These are phyloP conservation scores for Mucor piriformis DNA, from an alignment of 371 early-diverging fungal genomes.

Conservation along the genomic window DNA sequence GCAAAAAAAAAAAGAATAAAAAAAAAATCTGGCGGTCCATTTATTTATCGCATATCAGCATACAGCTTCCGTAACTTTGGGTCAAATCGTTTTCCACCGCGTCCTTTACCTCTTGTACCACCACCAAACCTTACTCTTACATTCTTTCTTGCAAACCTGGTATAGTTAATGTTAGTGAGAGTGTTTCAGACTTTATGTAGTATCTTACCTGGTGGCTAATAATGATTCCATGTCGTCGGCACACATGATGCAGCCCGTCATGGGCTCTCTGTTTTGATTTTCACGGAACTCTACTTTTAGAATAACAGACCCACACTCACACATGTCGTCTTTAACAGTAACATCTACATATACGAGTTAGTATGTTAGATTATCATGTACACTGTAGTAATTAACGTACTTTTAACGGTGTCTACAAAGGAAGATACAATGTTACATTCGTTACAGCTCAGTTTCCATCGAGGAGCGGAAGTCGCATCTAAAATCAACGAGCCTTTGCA, in stretches of 20 bases:
- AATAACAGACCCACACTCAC: conserved; percentile 45
- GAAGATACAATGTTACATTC: conserved; percentile 53
- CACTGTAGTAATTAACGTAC: conserved; percentile 15
- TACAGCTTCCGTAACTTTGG: conserved; percentile 24
- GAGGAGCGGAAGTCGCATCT: conserved; percentile 58
- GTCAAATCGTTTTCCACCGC: conserved; percentile 24
- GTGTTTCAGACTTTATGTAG: too few relatives aligned
- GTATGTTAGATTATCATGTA: not conserved
- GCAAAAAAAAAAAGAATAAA: not conserved
- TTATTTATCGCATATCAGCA: conserved; percentile 29
- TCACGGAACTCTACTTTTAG: conserved; percentile 53
- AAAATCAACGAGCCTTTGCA: conserved; percentile 51
- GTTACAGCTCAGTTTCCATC: conserved; percentile 58
- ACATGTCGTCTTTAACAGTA: conserved; percentile 29
- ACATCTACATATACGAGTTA: conserved; percentile 32
- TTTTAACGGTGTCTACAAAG: conserved; percentile 49
- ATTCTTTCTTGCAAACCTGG: conserved; percentile 28
- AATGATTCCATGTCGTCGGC: conserved; percentile 51
- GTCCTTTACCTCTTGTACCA: conserved; percentile 14
- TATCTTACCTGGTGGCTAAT: conserved; percentile 43
- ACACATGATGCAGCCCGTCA: conserved; percentile 50
- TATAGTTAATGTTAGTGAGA: too few relatives aligned
- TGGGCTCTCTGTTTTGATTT: conserved; percentile 45
- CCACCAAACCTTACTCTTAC: conserved; percentile 18
- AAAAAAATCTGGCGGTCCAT: too few relatives aligned